phyloP scores from a whole-genome alignment of 2,329 filamentous ascomycete genomes.

The Pyrenophora seminiperda region DNA sequence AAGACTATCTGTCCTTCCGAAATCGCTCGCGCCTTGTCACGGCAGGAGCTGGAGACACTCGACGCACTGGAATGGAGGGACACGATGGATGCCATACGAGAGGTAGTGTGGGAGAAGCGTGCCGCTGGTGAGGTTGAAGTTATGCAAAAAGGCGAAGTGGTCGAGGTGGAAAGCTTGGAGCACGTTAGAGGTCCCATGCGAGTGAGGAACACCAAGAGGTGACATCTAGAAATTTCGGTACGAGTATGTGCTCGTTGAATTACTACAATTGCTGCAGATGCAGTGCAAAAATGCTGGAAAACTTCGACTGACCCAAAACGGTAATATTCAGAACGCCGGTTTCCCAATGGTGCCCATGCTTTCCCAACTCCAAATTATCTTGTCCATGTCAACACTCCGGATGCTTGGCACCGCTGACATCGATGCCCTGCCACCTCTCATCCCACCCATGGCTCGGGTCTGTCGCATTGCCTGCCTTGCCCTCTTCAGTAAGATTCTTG shows the following conservation, averaged over 20 bases:
- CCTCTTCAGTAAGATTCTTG: slow-evolving; percentile 50
- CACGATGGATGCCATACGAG: slow-evolving; percentile 53
- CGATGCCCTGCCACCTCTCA: slow-evolving; percentile 47
- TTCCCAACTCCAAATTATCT: slow-evolving; percentile 9
- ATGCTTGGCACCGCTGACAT: slow-evolving; percentile 43
- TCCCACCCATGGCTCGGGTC: slow-evolving; percentile 45
- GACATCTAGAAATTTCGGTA: not conserved
- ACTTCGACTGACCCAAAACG: slow-evolving; percentile 5
- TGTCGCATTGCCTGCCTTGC: slow-evolving; percentile 41
- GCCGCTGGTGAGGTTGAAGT: slow-evolving; percentile 53
- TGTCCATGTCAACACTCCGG: slow-evolving; percentile 22
- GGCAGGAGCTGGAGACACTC: slow-evolving; percentile 44
- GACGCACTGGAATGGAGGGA: slow-evolving; percentile 51
- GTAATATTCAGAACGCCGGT: slow-evolving; percentile 7
- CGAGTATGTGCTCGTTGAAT: slow-evolving; percentile 8
- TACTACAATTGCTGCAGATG: slow-evolving; percentile 7
- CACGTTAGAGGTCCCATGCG: slow-evolving; percentile 56
- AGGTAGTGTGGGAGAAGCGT: slow-evolving; percentile 51
- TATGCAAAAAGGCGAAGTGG: slow-evolving; percentile 54
- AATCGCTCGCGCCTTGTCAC: slow-evolving; percentile 54
- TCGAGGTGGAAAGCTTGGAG: slow-evolving; percentile 41
- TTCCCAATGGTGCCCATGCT: not conserved
- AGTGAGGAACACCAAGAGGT: slow-evolving; percentile 36
- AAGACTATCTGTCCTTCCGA: slow-evolving; percentile 62
- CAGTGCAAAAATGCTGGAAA: slow-evolving; percentile 7